Conservation (phyloP, 2,329 filamentous ascomycete species). For the Zelopaecilomyces penicillatus region DNA sequence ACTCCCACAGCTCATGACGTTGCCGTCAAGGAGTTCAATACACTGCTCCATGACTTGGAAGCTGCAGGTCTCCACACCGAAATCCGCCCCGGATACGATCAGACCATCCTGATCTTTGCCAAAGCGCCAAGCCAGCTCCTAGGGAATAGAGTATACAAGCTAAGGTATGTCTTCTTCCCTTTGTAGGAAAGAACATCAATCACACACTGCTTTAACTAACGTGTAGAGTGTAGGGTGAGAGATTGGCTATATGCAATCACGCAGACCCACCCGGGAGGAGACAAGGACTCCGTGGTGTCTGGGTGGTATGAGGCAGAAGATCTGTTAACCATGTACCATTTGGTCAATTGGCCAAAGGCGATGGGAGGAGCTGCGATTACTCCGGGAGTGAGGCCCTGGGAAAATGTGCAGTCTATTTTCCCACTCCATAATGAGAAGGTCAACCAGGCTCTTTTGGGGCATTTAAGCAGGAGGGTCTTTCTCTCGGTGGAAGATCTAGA, state of each 20-base stretch:
- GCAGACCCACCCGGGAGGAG: constrained; percentile 50
- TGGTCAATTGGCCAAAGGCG: constrained; percentile 49
- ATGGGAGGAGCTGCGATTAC: constrained; percentile 56
- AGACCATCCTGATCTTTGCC: constrained; percentile 59
- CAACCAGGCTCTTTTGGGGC: constrained; percentile 49
- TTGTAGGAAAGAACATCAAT: not conserved
- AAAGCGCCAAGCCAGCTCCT: constrained; percentile 55
- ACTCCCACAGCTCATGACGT: constrained; percentile 22
- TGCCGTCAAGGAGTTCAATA: constrained; percentile 26
- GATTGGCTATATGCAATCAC: constrained; percentile 69
- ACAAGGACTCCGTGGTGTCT: constrained; percentile 45
- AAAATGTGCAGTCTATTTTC: constrained; percentile 52
- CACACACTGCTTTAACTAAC: not conserved
- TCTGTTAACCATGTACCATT: constrained; percentile 61
- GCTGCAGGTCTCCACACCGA: constrained; percentile 60
- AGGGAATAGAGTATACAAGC: constrained; percentile 58
- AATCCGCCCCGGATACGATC: constrained; percentile 61
- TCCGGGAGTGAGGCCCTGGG: constrained; percentile 48
- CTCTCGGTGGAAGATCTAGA: constrained; percentile 46
- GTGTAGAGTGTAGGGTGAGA: constrained; percentile 46
- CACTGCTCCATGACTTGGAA: constrained; percentile 50
- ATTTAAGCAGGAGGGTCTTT: constrained; percentile 45
- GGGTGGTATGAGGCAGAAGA: constrained; percentile 53
- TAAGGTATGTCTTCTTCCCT: constrained; percentile 36
- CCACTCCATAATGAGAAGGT: constrained; percentile 51